Evolutionary conservation across 148 eudicot species (phyloP), one percentile per base, ranked within the genome.

Genomic region (Vaccinium corymbosum): DNA sequence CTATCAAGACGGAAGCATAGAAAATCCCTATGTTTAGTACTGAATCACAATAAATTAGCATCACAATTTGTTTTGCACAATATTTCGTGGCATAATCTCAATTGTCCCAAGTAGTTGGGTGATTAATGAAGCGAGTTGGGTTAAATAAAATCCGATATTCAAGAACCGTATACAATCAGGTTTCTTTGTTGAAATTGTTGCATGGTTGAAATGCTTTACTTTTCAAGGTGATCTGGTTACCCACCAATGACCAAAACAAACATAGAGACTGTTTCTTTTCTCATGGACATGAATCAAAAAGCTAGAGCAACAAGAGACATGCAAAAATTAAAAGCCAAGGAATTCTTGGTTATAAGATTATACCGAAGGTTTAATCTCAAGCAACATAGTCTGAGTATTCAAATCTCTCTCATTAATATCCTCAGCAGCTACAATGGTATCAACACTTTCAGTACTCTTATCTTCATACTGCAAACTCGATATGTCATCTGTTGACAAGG

Each of bases 281-380:
- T 68, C 73, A 68, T 15, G 0, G 73, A 13, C 73, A 27, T 35
- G 73, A 66, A n/a, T 16, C 16, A 50, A 22, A 66, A 66, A 16
- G 9, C 20, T 7, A 17, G 25, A 66, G 83, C 15, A 81, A 29
- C 15, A 68, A 49, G n/a, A 19, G 32, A 22, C 52, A 49, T 22
- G 59, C 46, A 48, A 48, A 66, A n/a, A 7, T 19, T 22, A 64
- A 52, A 7, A 50, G 32, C 38, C 76, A 68, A 25, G 25, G 15
- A 17, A 68, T 68, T 48, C 32, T 25, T 48, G 50, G 59, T 32
- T 62, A 48, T 20, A 22, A 53, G 38, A 12, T 3, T 56, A 61
- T 86, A 89, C 90, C 89, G 17, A 73, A 52, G 82, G 71, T 86
- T 29, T 62, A 79, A 56, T 79, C 59, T 84, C 81, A 19, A 35